phyloP scores from a whole-genome alignment of 2,329 filamentous ascomycete species.

The Paecilomyces formosus region DNA sequence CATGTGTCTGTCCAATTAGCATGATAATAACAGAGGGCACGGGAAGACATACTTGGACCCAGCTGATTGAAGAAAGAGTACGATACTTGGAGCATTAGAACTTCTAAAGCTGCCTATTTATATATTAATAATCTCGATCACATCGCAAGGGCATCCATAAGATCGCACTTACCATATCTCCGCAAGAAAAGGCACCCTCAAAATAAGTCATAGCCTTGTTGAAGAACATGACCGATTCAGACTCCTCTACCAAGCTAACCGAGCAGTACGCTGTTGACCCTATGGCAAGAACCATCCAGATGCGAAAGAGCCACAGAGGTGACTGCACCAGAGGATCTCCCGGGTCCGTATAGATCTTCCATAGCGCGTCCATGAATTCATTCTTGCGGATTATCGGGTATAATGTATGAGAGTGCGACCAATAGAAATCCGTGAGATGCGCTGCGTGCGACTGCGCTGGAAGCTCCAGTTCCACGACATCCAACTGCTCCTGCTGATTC shows the following conservation, averaged over 20 bases:
- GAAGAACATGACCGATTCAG: constrained; percentile 36
- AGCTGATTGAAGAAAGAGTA: constrained; percentile 45
- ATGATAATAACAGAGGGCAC: background rate
- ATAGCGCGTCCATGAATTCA: constrained; percentile 28
- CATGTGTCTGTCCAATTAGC: constrained; percentile 31
- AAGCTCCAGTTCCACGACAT: background rate
- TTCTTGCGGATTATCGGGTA: constrained; percentile 36
- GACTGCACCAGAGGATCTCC: constrained; percentile 21
- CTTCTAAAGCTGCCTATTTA: constrained; percentile 35
- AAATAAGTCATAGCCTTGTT: constrained; percentile 39
- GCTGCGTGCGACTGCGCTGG: constrained; percentile 16
- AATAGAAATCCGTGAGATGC: constrained; percentile 37
- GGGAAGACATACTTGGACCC: constrained; percentile 32
- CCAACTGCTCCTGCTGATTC: background rate
- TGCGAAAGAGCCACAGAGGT: constrained; percentile 30
- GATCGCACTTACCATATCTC: constrained; percentile 29
- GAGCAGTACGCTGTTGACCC: constrained; percentile 40
- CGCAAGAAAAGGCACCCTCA: constrained; percentile 30
- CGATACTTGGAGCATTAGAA: constrained; percentile 40
- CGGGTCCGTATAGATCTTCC: constrained; percentile 21
- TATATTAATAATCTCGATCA: background rate
- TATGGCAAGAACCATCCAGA: constrained; percentile 46
- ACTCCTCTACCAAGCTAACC: constrained; percentile 37
- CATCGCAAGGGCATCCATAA: background rate
- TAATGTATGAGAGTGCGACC: constrained; percentile 41